Base-by-base conservation (phyloP, 2,329 filamentous ascomycete genomes). In the Penicillium nordicum region DNA sequence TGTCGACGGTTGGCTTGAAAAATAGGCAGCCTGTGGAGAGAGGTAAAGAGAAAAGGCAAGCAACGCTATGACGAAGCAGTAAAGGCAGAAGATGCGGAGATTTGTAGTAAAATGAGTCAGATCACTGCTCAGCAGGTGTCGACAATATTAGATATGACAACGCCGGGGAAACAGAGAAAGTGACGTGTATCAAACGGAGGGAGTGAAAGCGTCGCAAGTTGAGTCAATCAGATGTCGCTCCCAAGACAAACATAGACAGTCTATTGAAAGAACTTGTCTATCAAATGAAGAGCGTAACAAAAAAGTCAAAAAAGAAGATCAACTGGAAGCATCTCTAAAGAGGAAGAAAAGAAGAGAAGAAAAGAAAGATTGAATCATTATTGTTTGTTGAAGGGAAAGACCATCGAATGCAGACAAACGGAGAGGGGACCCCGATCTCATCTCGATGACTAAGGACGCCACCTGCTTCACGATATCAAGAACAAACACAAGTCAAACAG, bases 1-100 rank as follows among this genome's bases (percentile, higher is more conserved):
- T 82, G 60, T 60, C 64, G 67, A 70, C 64, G 60, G 52, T 70
- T 69, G 74, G 74, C 74, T 79, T 78, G 75, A 78, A 75, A 79
- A 79, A 80, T 80, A 79, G 69, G 72, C 76, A 78, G 76, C 76
- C 77, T 46, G 70, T 67, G 62, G 62, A 63, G 53, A 62, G 25
- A 69, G 63, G 60, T 68, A 65, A 61, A 63, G 53, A 63, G 40
- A 54, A 62, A 64, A 57, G 58, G 50, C 56, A 34, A 60, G 18
- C 18, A 18, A 18, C 58, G 63, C 60, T 63, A 57, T 62, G 57
- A 57, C 50, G 58, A 50, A 60, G 50, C 53, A 55, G 40, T 50
- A 62, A 58, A 32, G 38, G 52, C 45, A 42, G 30, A 50, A 49
- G 61, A 62, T 61, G 65, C 62, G 50, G 55, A 66, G 57, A 63